Conservation (phyloP, 2,329 filamentous ascomycete species). For the Thermochaetoides dissita region DNA sequence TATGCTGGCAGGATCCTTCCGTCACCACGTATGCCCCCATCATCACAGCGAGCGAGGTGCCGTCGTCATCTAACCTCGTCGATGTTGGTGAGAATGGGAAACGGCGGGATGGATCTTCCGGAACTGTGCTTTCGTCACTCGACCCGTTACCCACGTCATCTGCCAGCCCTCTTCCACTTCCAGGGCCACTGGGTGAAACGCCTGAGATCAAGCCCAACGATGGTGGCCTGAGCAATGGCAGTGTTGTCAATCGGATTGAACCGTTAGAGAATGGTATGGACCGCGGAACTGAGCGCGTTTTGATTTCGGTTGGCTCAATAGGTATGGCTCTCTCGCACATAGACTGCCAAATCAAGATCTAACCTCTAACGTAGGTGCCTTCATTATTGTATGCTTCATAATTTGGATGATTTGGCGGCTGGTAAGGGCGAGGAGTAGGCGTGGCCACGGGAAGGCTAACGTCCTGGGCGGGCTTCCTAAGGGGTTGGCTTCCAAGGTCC, state of each 20-base stretch:
- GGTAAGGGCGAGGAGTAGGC: conserved; percentile 18
- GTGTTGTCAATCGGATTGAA: conserved; percentile 4
- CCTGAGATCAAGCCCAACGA: conserved; percentile 2
- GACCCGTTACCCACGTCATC: not conserved
- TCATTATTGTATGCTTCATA: conserved; percentile 31
- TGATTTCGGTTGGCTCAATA: conserved; percentile 23
- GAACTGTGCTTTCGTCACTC: not conserved
- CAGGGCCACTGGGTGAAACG: conserved; percentile 2
- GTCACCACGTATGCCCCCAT: conserved; percentile 5
- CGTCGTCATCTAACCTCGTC: not conserved
- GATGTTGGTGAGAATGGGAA: not conserved
- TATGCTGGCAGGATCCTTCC: conserved; percentile 3
- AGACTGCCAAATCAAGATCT: not conserved
- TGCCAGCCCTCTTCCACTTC: conserved; percentile 6
- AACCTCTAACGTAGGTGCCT: conserved; percentile 22
- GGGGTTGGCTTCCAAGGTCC: conserved; percentile 20
- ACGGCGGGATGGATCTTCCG: too few relatives aligned
- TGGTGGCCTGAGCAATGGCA: not conserved
- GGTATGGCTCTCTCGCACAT: conserved; percentile 11
- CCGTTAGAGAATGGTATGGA: conserved; percentile 9
- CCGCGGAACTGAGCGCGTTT: conserved; percentile 17
- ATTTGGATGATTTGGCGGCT: conserved; percentile 31
- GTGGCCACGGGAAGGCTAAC: conserved; percentile 11
- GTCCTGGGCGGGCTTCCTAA: conserved; percentile 6
- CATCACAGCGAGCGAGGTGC: conserved; percentile 1